phyloP scores from a whole-genome alignment of 257 asterid genomes.

The Solanum virginianum region DNA sequence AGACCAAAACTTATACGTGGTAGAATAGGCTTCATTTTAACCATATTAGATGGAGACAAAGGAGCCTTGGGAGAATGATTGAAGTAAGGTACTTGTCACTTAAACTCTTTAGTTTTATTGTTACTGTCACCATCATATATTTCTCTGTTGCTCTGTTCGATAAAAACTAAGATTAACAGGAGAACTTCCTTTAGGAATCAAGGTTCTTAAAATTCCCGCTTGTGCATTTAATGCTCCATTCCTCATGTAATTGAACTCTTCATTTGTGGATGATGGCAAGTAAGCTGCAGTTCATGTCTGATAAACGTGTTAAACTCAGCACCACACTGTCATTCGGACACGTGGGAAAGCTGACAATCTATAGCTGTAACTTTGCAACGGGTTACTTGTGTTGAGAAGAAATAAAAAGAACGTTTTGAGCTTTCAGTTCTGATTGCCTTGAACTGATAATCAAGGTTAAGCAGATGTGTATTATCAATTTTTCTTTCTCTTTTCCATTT shows the following conservation, averaged over 20 bases:
- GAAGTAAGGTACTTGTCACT: not conserved
- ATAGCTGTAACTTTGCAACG: constrained; percentile 20
- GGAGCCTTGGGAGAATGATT: not conserved
- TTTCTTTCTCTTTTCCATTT: not conserved
- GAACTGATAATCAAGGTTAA: not conserved
- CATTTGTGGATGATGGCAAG: not conserved
- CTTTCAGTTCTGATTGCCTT: not conserved
- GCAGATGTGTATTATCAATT: not conserved
- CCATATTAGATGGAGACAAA: not conserved
- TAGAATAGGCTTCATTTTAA: not conserved
- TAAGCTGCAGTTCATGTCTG: constrained; percentile 7
- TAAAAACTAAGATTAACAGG: not conserved
- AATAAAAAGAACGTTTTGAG: constrained; percentile 14
- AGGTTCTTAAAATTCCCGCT: not conserved
- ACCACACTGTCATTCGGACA: not conserved
- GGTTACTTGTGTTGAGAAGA: constrained; percentile 4
- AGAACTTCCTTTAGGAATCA: not conserved
- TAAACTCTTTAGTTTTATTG: not conserved
- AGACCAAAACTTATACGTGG: not conserved
- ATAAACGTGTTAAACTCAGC: not conserved
- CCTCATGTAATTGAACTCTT: not conserved
- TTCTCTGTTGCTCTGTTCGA: not conserved
- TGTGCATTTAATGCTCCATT: not conserved
- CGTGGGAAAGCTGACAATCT: not conserved
- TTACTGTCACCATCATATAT: not conserved